phyloP scores from a whole-genome alignment of 495 filamentous ascomycete species.

The Arthonia radiata region DNA sequence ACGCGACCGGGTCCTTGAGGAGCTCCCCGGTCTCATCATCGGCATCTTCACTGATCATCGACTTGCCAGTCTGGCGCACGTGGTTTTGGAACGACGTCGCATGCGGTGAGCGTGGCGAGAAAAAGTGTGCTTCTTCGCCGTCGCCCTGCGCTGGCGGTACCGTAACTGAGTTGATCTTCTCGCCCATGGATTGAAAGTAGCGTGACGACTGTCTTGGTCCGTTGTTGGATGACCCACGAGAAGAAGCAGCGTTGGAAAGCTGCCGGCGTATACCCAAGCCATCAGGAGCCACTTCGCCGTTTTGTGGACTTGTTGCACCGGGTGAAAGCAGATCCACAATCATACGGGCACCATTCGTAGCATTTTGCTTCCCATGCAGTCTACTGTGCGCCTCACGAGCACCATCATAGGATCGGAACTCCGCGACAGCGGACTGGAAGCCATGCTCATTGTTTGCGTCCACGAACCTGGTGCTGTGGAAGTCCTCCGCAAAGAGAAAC shows the following conservation, averaged over 20 bases:
- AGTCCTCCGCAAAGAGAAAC: constrained; percentile 66
- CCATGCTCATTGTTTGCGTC: constrained; percentile 43
- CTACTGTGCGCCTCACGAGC: constrained; percentile 54
- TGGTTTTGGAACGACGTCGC: constrained; percentile 46
- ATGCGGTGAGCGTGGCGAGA: constrained; percentile 66
- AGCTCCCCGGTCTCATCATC: constrained; percentile 68
- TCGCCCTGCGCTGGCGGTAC: constrained; percentile 28
- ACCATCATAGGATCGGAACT: constrained; percentile 42
- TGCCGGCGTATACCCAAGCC: constrained; percentile 22
- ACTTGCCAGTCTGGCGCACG: constrained; percentile 51
- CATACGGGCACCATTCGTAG: constrained; percentile 48
- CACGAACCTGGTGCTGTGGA: constrained; percentile 49
- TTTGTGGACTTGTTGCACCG: constrained; percentile 1
- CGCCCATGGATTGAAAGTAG: constrained; percentile 53
- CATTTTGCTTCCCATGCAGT: constrained; percentile 59
- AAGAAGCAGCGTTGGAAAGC: constrained; percentile 27
- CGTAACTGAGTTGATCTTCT: constrained; percentile 41
- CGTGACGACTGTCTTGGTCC: constrained; percentile 41
- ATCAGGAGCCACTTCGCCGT: constrained; percentile 7
- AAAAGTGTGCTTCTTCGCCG: constrained; percentile 35
- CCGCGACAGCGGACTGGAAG: constrained; percentile 48
- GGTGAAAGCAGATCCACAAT: constrained; percentile 43
- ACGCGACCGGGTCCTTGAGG: constrained; percentile 62
- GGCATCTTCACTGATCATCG: constrained; percentile 59
- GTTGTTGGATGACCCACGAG: constrained; percentile 26